These are phyloP conservation scores for Tetragonia tetragonoides DNA, from an alignment of 148 eudicot species.

Conservation along the genomic window DNA sequence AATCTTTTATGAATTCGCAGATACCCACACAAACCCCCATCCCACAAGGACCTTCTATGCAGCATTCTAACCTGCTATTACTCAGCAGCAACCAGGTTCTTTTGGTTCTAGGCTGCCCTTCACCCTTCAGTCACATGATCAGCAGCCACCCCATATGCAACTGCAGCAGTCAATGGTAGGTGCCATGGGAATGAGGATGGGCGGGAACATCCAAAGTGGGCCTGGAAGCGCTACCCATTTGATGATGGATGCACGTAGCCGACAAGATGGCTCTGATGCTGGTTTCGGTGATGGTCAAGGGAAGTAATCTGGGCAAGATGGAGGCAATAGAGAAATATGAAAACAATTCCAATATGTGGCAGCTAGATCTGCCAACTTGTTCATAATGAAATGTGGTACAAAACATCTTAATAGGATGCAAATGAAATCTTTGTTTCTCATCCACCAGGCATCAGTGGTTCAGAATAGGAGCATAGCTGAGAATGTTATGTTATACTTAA, in stretches of 20 bases:
- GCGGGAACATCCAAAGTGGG: slow-evolving; percentile 41
- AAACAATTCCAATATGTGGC: background rate
- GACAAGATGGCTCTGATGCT: slow-evolving; percentile 41
- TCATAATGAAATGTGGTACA: background rate
- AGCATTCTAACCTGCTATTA: slow-evolving; percentile 41
- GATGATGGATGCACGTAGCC: slow-evolving; percentile 36
- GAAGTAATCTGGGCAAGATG: slow-evolving; percentile 13
- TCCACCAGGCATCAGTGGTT: background rate
- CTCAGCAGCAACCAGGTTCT: slow-evolving; percentile 42
- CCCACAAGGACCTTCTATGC: slow-evolving; percentile 53
- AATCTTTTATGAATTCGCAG: slow-evolving; percentile 27
- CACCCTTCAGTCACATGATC: slow-evolving; percentile 45
- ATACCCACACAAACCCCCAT: slow-evolving; percentile 38
- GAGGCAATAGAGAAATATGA: slow-evolving; percentile 11
- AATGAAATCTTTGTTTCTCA: slow-evolving; percentile 9
- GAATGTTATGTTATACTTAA: background rate
- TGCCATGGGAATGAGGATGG: slow-evolving; percentile 39
- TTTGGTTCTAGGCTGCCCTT: slow-evolving; percentile 47
- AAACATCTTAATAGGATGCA: slow-evolving; percentile 16
- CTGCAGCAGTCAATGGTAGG: slow-evolving; percentile 46
- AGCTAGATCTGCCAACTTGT: slow-evolving; percentile 7
- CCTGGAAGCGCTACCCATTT: slow-evolving; percentile 28
- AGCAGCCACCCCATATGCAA: slow-evolving; percentile 37
- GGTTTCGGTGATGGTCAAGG: slow-evolving; percentile 35
- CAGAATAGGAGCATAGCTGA: background rate